Conservation (phyloP, 2,329 filamentous ascomycete genomes). For the Cadophora luteo-olivacea region DNA sequence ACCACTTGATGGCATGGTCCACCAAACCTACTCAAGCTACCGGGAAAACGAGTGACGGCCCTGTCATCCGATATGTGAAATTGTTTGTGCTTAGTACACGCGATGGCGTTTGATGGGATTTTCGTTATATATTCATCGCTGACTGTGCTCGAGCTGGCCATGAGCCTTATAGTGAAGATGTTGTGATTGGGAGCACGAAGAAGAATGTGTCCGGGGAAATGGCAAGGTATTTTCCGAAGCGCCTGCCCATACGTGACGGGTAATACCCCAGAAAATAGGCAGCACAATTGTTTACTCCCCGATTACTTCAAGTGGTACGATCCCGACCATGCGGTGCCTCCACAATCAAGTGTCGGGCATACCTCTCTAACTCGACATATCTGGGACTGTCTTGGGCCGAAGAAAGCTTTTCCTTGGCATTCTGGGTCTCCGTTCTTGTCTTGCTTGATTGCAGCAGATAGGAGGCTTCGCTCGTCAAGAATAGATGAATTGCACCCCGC, state of each 20-base stretch:
- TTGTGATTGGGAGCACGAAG: background rate
- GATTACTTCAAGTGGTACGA: background rate
- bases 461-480: background rate
- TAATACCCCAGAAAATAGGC: constrained; percentile 15
- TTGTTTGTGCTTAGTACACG: background rate
- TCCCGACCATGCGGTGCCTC: background rate
- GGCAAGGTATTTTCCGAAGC: background rate
- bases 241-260: background rate
- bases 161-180: background rate
- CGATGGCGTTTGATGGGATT: constrained; percentile 8
- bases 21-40: background rate
- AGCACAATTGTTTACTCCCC: background rate
- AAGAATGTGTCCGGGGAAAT: background rate
- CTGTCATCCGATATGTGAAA: constrained; percentile 12
- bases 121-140: background rate
- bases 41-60: background rate
- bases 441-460: background rate
- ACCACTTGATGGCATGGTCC: background rate
- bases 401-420: constrained; percentile 8
- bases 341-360: background rate
- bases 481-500: constrained; percentile 13
- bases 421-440: background rate
- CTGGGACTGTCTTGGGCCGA: background rate
- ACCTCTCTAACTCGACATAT: background rate
- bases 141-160: background rate